These are phyloP conservation scores for Elsinoe ampelina DNA, from an alignment of 2,329 filamentous ascomycete genomes.

Conservation along the genomic window DNA sequence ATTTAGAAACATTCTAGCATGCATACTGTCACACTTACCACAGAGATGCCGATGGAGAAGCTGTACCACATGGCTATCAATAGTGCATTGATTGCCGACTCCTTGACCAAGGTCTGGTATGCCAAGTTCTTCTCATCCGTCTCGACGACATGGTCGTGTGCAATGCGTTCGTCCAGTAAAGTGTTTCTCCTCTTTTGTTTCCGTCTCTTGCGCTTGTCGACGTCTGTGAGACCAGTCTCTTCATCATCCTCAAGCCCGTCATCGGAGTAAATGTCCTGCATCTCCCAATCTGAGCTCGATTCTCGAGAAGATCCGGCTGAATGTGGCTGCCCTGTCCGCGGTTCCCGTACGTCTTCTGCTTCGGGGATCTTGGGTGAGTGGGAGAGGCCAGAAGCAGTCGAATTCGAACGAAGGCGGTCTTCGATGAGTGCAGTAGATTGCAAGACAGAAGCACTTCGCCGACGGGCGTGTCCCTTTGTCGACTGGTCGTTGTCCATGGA, in stretches of 20 bases:
- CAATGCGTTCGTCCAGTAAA: constrained; percentile 60
- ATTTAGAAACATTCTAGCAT: constrained; percentile 17
- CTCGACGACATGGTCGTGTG: constrained; percentile 50
- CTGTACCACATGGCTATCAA: constrained; percentile 80
- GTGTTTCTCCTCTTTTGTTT: constrained; percentile 56
- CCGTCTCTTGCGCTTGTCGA: constrained; percentile 60
- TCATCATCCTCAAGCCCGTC: constrained; percentile 70
- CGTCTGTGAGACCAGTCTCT: constrained; percentile 73
- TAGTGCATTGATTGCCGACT: constrained; percentile 62
- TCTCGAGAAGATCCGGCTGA: constrained; percentile 15
- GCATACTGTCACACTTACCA: constrained; percentile 49
- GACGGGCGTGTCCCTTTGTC: constrained; percentile 13
- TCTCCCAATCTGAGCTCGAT: constrained; percentile 45
- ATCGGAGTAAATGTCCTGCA: constrained; percentile 53
- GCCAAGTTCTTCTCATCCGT: constrained; percentile 66
- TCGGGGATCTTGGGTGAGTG: constrained; percentile 22
- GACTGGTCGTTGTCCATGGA: constrained; percentile 13
- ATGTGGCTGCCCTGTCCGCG: not conserved
- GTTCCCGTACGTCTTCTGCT: constrained; percentile 21
- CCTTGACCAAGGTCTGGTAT: constrained; percentile 61
- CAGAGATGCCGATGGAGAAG: constrained; percentile 86
- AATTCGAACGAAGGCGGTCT: constrained; percentile 8
- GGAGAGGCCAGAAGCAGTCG: constrained; percentile 14
- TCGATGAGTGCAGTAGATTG: not conserved
- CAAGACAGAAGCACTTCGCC: constrained; percentile 12